Base-by-base conservation (phyloP, 805 yeast species). In the Soucietia sequanensis region DNA sequence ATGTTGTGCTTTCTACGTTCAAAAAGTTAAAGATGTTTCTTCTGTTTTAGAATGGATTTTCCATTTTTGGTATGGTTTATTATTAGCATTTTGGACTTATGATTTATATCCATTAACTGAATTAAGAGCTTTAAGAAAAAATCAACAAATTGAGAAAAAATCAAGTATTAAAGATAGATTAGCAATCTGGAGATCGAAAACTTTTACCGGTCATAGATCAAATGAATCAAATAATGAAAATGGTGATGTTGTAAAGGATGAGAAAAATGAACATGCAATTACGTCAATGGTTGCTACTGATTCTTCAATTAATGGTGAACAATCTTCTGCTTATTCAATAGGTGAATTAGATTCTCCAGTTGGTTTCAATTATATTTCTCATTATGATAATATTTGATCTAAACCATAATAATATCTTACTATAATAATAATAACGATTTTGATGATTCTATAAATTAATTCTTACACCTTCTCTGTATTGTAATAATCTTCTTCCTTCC, bases 61-160 rank as follows among this genome's bases (percentile, higher is more conserved):
- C 48, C 58, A 54, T 37, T 46, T 53, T 33, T 53, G 56, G 56
- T 55, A 55, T 35, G 56, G 57, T 4, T 38, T 51, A 16, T 41
- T 55, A 23, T 33, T 52, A 37, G 56, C 52, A 5, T 54, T 54
- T 39, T 54, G 58, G 57, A 51, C 58, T 19, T 54, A 53, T 32
- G 60, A 53, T 33, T 47, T 54, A 30, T 51, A 52, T 38, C 60
- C 60, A 37, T 46, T 54, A 35, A 54, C 57, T 10, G 60, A 54
- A 28, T 38, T 46, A 13, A 20, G 41, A 34, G 39, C 45, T 38
- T 11, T 43, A 27, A 33, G 38, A 37, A 16, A 34, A 33, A 27
- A 31, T 27, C 7, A 12, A 16, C 23, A 4, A 8, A 16, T 12
- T 14, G 14, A 29, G 15, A 19, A 12, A 5, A 18, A 27, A n/a